Conservation (phyloP, 192 early-diverging fungal species). For the Funneliformis mosseae region DNA sequence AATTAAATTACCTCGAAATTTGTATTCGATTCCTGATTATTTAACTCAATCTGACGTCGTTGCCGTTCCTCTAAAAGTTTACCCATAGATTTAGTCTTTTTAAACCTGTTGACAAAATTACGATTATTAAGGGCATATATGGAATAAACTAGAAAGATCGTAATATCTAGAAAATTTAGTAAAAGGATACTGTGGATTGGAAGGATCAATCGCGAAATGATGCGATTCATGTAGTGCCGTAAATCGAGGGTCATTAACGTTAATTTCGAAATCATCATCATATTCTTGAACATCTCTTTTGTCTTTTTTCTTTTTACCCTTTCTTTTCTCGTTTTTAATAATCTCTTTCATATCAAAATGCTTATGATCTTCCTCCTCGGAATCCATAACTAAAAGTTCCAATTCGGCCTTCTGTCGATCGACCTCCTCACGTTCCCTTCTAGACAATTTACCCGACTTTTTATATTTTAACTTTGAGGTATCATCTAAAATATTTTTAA, state of each 20-base stretch:
- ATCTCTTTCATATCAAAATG: constrained; percentile 91
- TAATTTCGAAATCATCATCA: constrained; percentile 86
- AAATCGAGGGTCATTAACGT: constrained; percentile 87
- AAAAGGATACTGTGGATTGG: constrained; percentile 77
- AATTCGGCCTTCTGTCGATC: constrained; percentile 75
- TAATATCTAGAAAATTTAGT: not conserved
- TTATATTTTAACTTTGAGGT: constrained; percentile 38
- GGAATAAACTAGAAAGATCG: not conserved
- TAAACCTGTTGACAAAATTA: constrained; percentile 56
- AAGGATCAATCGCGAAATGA: constrained; percentile 94
- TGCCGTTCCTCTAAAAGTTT: constrained; percentile 66
- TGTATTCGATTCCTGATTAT: constrained; percentile 43
- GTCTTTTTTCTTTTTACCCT: constrained; percentile 54
- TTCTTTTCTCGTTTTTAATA: constrained; percentile 80
- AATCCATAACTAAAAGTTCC: constrained; percentile 79
- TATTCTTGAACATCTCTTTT: constrained; percentile 56
- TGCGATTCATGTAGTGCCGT: constrained; percentile 74
- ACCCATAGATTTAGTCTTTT: constrained; percentile 80
- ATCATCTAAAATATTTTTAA: constrained; percentile 36
- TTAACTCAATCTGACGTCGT: constrained; percentile 35
- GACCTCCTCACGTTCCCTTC: constrained; percentile 57
- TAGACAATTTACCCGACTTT: constrained; percentile 59
- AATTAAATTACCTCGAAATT: constrained; percentile 33
- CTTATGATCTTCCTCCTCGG: constrained; percentile 58
- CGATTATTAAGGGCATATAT: not conserved